phyloP scores from a whole-genome alignment of 495 filamentous ascomycete species.

The Aspergillus campestris region DNA sequence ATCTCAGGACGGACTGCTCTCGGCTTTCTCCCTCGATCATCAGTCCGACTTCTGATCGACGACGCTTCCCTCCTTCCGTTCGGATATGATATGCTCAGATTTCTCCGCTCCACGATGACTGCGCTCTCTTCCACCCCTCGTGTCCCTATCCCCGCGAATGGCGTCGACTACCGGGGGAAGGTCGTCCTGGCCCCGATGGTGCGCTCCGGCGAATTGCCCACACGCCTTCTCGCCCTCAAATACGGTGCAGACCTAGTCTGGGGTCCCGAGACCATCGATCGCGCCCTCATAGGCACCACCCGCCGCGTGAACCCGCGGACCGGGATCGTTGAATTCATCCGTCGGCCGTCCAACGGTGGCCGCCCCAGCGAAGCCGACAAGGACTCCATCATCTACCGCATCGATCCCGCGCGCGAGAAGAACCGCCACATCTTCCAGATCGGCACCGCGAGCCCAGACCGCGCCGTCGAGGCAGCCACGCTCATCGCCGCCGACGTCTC shows the following conservation, averaged over 20 bases:
- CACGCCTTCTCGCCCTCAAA: constrained; percentile 74
- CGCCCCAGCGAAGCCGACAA: constrained; percentile 38
- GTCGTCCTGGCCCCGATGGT: constrained; percentile 97
- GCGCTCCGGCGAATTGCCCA: constrained; percentile 86
- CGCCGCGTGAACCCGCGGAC: constrained; percentile 67
- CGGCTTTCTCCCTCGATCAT: too few species aligned
- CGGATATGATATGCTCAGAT: constrained; percentile 37
- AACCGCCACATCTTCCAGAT: constrained; percentile 79
- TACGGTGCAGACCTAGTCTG: constrained; percentile 97
- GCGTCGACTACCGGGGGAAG: constrained; percentile 89
- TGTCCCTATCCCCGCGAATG: constrained; percentile 77
- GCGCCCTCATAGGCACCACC: constrained; percentile 75
- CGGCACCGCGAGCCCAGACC: constrained; percentile 70
- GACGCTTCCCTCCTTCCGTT: neutral
- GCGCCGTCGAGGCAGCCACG: constrained; percentile 74
- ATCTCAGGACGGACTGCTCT: constrained; percentile 2
- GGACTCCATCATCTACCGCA: constrained; percentile 73
- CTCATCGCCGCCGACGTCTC: constrained; percentile 78
- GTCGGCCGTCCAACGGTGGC: constrained; percentile 58
- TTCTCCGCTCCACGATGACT: constrained; percentile 46
- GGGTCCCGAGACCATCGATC: constrained; percentile 94
- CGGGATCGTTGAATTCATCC: constrained; percentile 72
- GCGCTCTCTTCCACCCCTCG: constrained; percentile 41
- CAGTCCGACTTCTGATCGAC: neutral
- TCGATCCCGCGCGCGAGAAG: constrained; percentile 68